Evolutionary conservation across 2,329 filamentous ascomycete genomes (phyloP), one percentile per base, ranked within the genome.

Genomic region (Arthrinium phaeospermum): DNA sequence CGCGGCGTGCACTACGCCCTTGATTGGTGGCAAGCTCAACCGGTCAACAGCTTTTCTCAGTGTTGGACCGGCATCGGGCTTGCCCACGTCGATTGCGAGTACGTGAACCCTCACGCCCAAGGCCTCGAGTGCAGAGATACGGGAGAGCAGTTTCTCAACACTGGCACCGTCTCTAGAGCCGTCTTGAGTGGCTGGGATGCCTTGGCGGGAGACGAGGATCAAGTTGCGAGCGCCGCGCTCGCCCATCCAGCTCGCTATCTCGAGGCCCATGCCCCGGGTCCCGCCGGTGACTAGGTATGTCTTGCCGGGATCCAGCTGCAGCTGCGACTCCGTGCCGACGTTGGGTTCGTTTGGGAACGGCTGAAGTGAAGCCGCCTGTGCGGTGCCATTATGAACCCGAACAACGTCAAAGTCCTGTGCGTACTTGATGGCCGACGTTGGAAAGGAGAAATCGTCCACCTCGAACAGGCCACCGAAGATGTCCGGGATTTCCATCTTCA

Each of bases 231-330:
- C 84, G 0, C 83, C 83, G n/a, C 82, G 79, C 41, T 81, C 77
- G 1, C 81, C 79, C 4, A 86, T 73, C 71, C 81, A 85, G 12
- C 78, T 75, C 7, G 81, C 79, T 0, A 81, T 76, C 64, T 81
- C 80, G 4, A 85, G 78, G 1, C 84, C 84, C 3, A 86, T 78
- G 13, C 79, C 80, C 1, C 83, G 83, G 22, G 84, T 57, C 19
- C 75, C 75, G 57, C 84, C 83, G 22, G 83, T 83, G 44, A 86
- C 80, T n/a, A 85, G 44, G 72, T 86, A 86, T 0, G 84, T 85
- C 3, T 83, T 83, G 22, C 81, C 77, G 22, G 78, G 74, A 19
- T 30, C 24, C 34, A 53, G 30, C n/a, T 37, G 68, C 12, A 68
- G 71, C 49, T 70, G 71, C 24, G 45, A 46, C 16, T 46, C 16